phyloP scores from a whole-genome alignment of 345 rosid genomes.

The Populus deltoides region DNA sequence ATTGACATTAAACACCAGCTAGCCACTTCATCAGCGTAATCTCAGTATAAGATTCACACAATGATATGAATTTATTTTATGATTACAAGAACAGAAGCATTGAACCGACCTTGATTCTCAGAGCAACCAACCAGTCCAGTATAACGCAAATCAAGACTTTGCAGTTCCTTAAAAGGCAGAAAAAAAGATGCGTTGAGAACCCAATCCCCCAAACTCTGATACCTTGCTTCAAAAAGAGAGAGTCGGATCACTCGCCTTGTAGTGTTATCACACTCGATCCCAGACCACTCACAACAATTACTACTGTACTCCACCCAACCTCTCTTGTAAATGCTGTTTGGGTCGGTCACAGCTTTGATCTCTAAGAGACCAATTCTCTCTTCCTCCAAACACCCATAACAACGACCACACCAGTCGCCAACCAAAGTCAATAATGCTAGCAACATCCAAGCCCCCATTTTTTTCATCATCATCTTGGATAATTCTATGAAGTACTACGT shows the following conservation, averaged over 20 bases:
- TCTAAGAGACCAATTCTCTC: neutral
- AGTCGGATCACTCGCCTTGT: neutral
- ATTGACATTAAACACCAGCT: no score
- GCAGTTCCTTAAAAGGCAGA: neutral
- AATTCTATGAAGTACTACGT: no score
- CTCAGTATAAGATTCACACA: no score
- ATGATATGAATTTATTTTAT: no score
- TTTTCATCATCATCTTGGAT: no score
- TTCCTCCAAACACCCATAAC: no score
- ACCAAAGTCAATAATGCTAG: no score
- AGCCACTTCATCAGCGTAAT: no score
- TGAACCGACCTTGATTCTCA: neutral
- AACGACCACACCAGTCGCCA: no score
- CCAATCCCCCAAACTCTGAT: neutral
- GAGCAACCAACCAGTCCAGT: neutral
- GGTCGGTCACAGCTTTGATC: neutral
- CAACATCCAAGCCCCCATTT: no score
- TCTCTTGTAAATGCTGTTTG: neutral
- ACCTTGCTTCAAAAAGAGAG: neutral
- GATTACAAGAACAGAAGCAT: no score
- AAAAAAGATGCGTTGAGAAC: slow-evolving; percentile 8
- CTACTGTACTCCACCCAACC: neutral
- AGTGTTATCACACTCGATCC: neutral
- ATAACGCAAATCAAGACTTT: neutral
- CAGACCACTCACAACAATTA: neutral